These are phyloP conservation scores for Apophysomyces sp. DNA, from an alignment of 371 early-diverging fungal genomes.

Conservation along the genomic window DNA sequence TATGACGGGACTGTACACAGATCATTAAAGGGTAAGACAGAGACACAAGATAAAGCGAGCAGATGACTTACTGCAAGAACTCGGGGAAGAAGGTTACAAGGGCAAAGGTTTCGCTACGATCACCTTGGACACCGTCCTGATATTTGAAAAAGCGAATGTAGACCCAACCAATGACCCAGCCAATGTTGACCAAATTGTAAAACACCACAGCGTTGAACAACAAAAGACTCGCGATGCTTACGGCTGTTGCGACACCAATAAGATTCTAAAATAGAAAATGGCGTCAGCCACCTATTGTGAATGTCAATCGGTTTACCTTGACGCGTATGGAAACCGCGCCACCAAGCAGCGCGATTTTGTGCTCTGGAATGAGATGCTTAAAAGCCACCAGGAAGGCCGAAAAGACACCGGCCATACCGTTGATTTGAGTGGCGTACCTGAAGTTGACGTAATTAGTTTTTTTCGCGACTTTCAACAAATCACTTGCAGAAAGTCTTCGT, in stretches of 20 bases:
- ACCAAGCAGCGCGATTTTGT: constrained; percentile 51
- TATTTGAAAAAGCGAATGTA: constrained; percentile 79
- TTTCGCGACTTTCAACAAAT: not conserved
- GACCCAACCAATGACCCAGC: constrained; percentile 72
- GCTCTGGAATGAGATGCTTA: constrained; percentile 73
- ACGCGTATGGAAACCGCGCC: constrained; percentile 64
- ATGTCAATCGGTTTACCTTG: constrained; percentile 46
- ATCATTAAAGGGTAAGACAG: not conserved
- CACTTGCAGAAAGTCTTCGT: constrained; percentile 60
- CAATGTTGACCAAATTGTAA: constrained; percentile 58
- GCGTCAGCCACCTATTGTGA: not conserved
- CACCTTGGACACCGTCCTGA: constrained; percentile 80
- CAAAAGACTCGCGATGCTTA: constrained; percentile 31
- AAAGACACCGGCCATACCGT: constrained; percentile 70
- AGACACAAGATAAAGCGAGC: not conserved
- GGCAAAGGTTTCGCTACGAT: constrained; percentile 81
- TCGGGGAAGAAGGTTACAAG: constrained; percentile 84
- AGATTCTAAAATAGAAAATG: constrained; percentile 21
- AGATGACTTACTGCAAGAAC: constrained; percentile 60
- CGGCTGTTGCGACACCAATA: constrained; percentile 39
- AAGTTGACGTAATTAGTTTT: not conserved
- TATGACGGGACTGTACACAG: constrained; percentile 44
- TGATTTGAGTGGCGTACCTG: constrained; percentile 54
- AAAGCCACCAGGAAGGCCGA: constrained; percentile 76
- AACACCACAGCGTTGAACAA: constrained; percentile 42